Percentiles rank a stretch among this genome's conserved stretches.
phyloP scores from a whole-genome alignment of 768 basidiomycete species.

The Lactarius sanguifluus region DNA sequence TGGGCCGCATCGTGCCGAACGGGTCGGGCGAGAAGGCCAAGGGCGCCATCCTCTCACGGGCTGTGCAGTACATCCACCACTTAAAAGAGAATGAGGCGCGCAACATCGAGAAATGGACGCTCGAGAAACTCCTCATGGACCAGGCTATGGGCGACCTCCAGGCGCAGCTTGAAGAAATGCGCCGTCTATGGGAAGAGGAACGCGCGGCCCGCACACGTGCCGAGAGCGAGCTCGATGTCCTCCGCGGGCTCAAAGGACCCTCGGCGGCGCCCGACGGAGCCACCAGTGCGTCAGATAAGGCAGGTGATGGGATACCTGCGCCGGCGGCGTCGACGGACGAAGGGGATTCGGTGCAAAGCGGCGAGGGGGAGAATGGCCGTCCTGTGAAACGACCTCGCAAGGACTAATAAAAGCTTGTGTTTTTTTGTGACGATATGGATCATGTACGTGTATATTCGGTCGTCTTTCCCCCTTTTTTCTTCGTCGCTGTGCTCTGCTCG shows the following conservation, averaged over 20 bases:
- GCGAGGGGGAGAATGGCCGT: slow-evolving; percentile 31
- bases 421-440: background rate
- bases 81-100: slow-evolving; percentile 88
- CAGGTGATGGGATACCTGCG: slow-evolving; percentile 22
- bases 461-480: background rate
- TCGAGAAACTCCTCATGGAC: slow-evolving; percentile 90
- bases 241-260: slow-evolving; percentile 40
- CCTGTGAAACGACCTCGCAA: slow-evolving; percentile 33
- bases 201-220: slow-evolving; percentile 55
- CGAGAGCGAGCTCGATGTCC: slow-evolving; percentile 62
- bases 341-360: slow-evolving; percentile 21
- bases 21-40: slow-evolving; percentile 88
- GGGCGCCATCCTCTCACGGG: slow-evolving; percentile 82
- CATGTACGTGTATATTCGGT: slow-evolving; percentile 9
- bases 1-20: slow-evolving; percentile 85
- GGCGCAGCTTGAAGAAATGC: slow-evolving; percentile 78
- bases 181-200: slow-evolving; percentile 81
- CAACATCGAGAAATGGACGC: slow-evolving; percentile 91
- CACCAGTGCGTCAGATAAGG: slow-evolving; percentile 23
- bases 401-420: slow-evolving; percentile 24
- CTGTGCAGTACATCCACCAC: slow-evolving; percentile 89
- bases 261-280: slow-evolving; percentile 16
- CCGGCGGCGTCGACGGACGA: slow-evolving; percentile 19
- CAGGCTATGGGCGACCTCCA: slow-evolving; percentile 89
- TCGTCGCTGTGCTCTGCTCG: slow-evolving; percentile 6